phyloP scores from a whole-genome alignment of 768 basidiomycete species.

The Boletus vermiculosoides region DNA sequence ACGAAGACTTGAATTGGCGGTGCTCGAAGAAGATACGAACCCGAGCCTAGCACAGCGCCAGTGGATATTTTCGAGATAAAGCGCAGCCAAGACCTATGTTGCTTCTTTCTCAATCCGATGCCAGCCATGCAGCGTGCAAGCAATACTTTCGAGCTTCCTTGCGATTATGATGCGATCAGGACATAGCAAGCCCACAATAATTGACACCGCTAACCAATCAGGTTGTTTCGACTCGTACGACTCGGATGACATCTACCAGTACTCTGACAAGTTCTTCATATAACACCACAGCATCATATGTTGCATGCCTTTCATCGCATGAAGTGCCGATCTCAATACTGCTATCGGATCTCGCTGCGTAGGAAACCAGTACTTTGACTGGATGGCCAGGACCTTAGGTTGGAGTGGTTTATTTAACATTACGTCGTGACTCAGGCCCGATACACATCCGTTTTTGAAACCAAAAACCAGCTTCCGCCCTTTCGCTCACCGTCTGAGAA shows the following conservation, averaged over 20 bases:
- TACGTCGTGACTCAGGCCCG: background rate
- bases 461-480: background rate
- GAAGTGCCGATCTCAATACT: conserved; percentile 8
- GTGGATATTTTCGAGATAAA: background rate
- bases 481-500: background rate
- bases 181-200: conserved; percentile 10
- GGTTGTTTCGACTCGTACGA: conserved; percentile 18
- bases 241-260: background rate
- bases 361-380: background rate
- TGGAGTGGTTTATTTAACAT: background rate
- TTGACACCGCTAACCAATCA: background rate
- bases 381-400: background rate
- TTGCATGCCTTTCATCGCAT: background rate
- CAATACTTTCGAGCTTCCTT: conserved; percentile 10
- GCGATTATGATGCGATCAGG: conserved; percentile 2
- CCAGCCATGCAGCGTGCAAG: conserved; percentile 9
- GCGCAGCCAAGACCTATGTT: conserved; percentile 20
- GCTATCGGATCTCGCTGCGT: conserved; percentile 1
- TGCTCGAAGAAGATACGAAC: conserved; percentile 20
- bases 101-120: conserved; percentile 20
- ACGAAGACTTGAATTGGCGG: conserved; percentile 9
- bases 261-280: background rate
- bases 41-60: background rate
- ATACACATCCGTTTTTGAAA: background rate
- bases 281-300: conserved; percentile 16